A percentile compares a stretch with the other conserved stretches of the same genome.
Conservation (phyloP, 2,329 filamentous ascomycete species). For the Scortechinia acanthostroma region DNA sequence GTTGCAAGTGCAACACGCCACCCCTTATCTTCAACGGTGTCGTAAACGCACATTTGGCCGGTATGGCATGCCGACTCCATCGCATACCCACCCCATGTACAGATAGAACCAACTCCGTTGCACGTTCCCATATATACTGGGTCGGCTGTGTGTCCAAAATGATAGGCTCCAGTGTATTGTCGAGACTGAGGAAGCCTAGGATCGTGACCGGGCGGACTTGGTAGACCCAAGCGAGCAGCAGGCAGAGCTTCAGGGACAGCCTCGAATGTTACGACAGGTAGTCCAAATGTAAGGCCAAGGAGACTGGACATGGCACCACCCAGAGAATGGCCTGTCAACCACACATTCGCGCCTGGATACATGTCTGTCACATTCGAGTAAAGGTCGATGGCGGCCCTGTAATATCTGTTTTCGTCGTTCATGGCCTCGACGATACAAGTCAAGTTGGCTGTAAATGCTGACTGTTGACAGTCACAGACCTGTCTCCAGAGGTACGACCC, state of each 20-base stretch:
- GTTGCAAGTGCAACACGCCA: slow-evolving; percentile 88
- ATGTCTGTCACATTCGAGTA: slow-evolving; percentile 87
- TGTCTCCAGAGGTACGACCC: slow-evolving; percentile 84
- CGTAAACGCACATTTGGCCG: slow-evolving; percentile 80
- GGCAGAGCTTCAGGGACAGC: slow-evolving; percentile 86
- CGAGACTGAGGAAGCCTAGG: slow-evolving; percentile 65
- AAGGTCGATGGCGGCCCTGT: slow-evolving; percentile 78
- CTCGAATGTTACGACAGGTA: slow-evolving; percentile 88
- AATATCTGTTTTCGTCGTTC: slow-evolving; percentile 80
- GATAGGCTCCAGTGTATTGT: slow-evolving; percentile 70
- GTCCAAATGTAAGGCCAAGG: slow-evolving; percentile 80
- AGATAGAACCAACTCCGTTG: slow-evolving; percentile 81
- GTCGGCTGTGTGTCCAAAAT: slow-evolving; percentile 93
- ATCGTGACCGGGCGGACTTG: slow-evolving; percentile 72
- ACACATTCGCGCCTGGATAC: slow-evolving; percentile 78
- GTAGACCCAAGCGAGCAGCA: slow-evolving; percentile 76
- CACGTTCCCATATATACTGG: slow-evolving; percentile 91
- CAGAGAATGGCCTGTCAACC: slow-evolving; percentile 87
- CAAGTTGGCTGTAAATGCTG: slow-evolving; percentile 83
- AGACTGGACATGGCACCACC: slow-evolving; percentile 86
- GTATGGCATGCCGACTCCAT: slow-evolving; percentile 90
- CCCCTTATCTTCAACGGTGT: slow-evolving; percentile 83
- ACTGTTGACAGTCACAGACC: slow-evolving; percentile 85
- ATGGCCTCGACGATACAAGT: slow-evolving; percentile 77
- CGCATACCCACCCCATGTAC: slow-evolving; percentile 86